phyloP scores from a whole-genome alignment of 2,329 filamentous ascomycete species.

The Pezicula neosporulosa region DNA sequence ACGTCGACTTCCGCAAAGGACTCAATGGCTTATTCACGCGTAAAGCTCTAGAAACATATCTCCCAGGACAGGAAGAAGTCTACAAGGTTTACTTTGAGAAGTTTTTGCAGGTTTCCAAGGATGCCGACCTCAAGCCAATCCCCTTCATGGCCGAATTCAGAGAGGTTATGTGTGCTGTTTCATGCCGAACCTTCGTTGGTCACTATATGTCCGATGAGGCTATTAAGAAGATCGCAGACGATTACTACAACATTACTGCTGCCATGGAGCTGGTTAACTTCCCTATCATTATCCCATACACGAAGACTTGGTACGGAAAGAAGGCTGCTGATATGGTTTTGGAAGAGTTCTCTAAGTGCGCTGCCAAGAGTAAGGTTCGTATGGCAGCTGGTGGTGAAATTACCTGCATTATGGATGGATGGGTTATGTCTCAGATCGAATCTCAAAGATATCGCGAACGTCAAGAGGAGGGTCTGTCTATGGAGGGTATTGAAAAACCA shows the following conservation, averaged over 20 bases:
- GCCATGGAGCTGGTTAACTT: slow-evolving; percentile 98
- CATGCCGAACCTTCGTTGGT: slow-evolving; percentile 94
- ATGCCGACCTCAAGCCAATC: slow-evolving; percentile 68
- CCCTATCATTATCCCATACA: slow-evolving; percentile 92
- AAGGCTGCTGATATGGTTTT: slow-evolving; percentile 92
- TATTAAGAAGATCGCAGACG: slow-evolving; percentile 90
- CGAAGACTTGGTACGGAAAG: slow-evolving; percentile 96
- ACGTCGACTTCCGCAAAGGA: slow-evolving; percentile 96
- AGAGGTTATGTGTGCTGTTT: slow-evolving; percentile 91
- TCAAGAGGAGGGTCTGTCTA: slow-evolving; percentile 66
- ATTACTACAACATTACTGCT: slow-evolving; percentile 95
- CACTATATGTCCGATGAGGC: slow-evolving; percentile 90
- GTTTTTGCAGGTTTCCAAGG: slow-evolving; percentile 73
- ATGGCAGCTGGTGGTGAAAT: slow-evolving; percentile 86
- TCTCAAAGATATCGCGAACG: slow-evolving; percentile 80
- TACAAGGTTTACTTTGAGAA: slow-evolving; percentile 82
- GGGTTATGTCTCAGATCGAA: slow-evolving; percentile 85
- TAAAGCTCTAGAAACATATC: slow-evolving; percentile 79
- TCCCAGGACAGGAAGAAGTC: slow-evolving; percentile 88
- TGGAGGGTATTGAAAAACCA: slow-evolving; percentile 75
- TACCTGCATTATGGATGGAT: slow-evolving; percentile 92
- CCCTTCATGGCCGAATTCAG: slow-evolving; percentile 92
- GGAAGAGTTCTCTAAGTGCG: slow-evolving; percentile 83
- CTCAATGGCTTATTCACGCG: slow-evolving; percentile 93
- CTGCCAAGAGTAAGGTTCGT: slow-evolving; percentile 87